These are phyloP conservation scores for Rhizopogon vesiculosus DNA, from an alignment of 768 basidiomycete genomes.

Conservation along the genomic window DNA sequence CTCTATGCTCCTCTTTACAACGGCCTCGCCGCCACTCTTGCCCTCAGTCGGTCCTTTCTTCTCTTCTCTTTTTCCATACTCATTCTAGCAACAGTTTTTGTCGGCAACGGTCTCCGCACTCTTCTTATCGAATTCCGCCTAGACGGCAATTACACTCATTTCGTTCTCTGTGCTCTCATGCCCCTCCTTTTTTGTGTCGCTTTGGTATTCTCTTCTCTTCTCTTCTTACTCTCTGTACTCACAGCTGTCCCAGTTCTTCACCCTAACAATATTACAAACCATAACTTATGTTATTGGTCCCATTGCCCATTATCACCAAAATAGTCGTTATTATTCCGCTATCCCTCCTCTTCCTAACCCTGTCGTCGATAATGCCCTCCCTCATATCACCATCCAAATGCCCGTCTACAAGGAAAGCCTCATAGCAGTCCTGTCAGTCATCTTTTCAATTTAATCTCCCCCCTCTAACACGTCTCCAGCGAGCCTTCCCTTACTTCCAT, in stretches of 20 bases:
- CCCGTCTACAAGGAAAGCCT: constrained; percentile 55
- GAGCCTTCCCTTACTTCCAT: constrained; percentile 48
- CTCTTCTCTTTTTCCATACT: constrained; percentile 2
- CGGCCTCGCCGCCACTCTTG: constrained; percentile 22
- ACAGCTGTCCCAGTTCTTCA: constrained; percentile 30
- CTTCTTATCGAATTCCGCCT: constrained; percentile 51
- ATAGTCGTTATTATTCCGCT: constrained; percentile 52
- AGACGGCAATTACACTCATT: constrained; percentile 40
- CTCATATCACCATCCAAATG: constrained; percentile 51
- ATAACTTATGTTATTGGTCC: constrained; percentile 42
- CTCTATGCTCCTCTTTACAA: constrained; percentile 25
- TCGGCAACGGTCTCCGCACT: constrained; percentile 59
- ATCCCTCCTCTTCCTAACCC: constrained; percentile 37
- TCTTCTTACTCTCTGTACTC: neutral
- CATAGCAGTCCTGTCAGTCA: constrained; percentile 44
- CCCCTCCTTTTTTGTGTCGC: constrained; percentile 45
- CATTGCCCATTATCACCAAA: constrained; percentile 45
- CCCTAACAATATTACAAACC: constrained; percentile 36
- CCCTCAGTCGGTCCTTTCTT: constrained; percentile 7
- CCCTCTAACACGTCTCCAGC: constrained; percentile 11
- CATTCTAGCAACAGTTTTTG: constrained; percentile 43
- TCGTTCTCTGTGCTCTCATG: constrained; percentile 33
- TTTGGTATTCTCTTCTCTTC: constrained; percentile 24
- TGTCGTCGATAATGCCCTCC: constrained; percentile 38
- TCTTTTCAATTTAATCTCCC: neutral